Conservation (phyloP, 2,329 filamentous ascomycete genomes). For the Nothomitra cinnamomea region DNA sequence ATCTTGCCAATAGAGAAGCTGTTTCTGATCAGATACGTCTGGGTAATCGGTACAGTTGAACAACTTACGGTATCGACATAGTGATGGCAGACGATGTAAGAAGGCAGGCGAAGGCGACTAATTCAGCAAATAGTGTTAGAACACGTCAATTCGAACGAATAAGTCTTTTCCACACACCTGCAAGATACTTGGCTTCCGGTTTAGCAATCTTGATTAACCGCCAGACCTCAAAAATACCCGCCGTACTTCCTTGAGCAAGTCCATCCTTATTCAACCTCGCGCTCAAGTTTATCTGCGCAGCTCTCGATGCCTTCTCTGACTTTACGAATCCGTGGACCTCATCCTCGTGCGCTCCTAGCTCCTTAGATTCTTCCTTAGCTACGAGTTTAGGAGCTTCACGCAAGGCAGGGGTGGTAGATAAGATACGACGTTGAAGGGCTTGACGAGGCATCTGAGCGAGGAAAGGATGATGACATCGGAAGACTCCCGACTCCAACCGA, state of each 20-base stretch:
- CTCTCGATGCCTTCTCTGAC: conserved; percentile 72
- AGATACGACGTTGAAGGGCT: neutral
- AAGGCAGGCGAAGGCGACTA: conserved; percentile 63
- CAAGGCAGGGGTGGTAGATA: neutral
- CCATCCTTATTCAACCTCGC: conserved; percentile 79
- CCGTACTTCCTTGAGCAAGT: conserved; percentile 28
- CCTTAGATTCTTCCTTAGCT: conserved; percentile 6
- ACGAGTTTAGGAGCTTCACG: conserved; percentile 2
- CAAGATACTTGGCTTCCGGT: conserved; percentile 65
- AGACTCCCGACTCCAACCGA: neutral
- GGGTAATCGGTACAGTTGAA: neutral
- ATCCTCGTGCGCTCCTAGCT: conserved; percentile 24
- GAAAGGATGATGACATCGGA: neutral
- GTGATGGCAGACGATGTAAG: conserved; percentile 83
- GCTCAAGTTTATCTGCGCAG: conserved; percentile 75
- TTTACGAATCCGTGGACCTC: conserved; percentile 46
- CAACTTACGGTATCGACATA: conserved; percentile 62
- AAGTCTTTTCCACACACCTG: conserved; percentile 15
- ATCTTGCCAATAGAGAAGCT: conserved; percentile 86
- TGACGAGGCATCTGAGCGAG: neutral
- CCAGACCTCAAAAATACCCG: conserved; percentile 62
- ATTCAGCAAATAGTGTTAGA: neutral
- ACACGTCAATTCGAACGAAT: neutral
- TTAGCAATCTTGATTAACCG: conserved; percentile 76
- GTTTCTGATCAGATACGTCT: conserved; percentile 2